phyloP scores from a whole-genome alignment of 1,284 basidiomycete species.

The Leccinum pachyderme region DNA sequence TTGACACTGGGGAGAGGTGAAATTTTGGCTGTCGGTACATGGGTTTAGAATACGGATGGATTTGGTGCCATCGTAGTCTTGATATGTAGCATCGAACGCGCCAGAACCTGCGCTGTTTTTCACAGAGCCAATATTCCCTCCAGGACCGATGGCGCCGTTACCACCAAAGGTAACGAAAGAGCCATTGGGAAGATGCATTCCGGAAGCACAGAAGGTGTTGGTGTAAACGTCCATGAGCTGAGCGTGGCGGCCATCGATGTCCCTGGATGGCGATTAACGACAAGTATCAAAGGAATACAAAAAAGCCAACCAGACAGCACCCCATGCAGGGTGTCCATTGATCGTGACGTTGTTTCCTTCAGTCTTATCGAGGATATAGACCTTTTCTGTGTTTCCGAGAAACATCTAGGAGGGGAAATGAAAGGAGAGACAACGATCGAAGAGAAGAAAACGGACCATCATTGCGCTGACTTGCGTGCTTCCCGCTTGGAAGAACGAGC shows the following conservation, averaged over 20 bases:
- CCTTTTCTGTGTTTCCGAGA: slow-evolving; percentile 46
- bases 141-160: slow-evolving; percentile 76
- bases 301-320: slow-evolving; percentile 39
- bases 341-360: slow-evolving; percentile 43
- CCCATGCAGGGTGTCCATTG: slow-evolving; percentile 43
- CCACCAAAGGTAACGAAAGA: slow-evolving; percentile 67
- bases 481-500: slow-evolving; percentile 48
- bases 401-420: slow-evolving; percentile 46
- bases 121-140: slow-evolving; percentile 60
- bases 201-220: slow-evolving; percentile 83
- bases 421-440: background rate
- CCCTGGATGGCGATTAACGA: slow-evolving; percentile 16
- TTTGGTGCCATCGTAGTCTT: slow-evolving; percentile 65
- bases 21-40: slow-evolving; percentile 57
- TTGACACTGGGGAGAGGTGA: slow-evolving; percentile 54
- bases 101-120: slow-evolving; percentile 44
- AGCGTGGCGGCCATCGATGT: slow-evolving; percentile 42
- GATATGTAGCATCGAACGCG: slow-evolving; percentile 56
- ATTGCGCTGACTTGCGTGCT: slow-evolving; percentile 59
- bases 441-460: slow-evolving; percentile 47
- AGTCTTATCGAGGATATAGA: slow-evolving; percentile 49
- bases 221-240: slow-evolving; percentile 70
- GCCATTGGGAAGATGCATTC: slow-evolving; percentile 67
- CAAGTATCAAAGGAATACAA: background rate
- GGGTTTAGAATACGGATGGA: slow-evolving; percentile 76